Percentiles rank a stretch among this genome's conserved stretches.
These are phyloP conservation scores for Oxyria digyna DNA, from an alignment of 148 eudicot species.

Conservation along the genomic window DNA sequence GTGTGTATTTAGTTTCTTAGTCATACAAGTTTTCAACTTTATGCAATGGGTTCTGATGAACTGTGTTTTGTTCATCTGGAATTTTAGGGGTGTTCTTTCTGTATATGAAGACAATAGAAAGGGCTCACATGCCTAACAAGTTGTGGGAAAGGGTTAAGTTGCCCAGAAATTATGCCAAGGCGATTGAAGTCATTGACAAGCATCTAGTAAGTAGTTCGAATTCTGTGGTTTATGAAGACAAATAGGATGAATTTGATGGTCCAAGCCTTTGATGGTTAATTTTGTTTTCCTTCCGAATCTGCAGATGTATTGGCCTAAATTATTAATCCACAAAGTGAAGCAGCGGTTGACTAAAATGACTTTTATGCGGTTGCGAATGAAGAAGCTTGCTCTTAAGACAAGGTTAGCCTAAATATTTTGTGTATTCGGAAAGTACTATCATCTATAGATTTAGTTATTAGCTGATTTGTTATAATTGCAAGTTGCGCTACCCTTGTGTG, in stretches of 20 bases:
- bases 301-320: conserved; percentile 96
- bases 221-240: not conserved
- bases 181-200: conserved; percentile 80
- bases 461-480: no score
- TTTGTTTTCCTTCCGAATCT: no score
- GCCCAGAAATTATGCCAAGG: conserved; percentile 73
- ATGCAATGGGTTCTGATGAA: no score
- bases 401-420: conserved; percentile 87
- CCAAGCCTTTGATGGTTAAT: not conserved
- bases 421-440: no score
- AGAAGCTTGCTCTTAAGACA: conserved; percentile 85
- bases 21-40: not conserved
- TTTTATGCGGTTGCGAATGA: conserved; percentile 93
- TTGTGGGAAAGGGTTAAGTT: conserved; percentile 92
- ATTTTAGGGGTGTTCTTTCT: conserved; percentile 73
- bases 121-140: conserved; percentile 97
- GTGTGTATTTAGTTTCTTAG: conserved; percentile 18
- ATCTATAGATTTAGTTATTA: no score
- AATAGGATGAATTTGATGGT: not conserved
- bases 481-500: no score
- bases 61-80: not conserved
- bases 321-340: conserved; percentile 81
- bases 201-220: conserved; percentile 49
- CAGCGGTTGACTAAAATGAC: conserved; percentile 95
- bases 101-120: conserved; percentile 92